Base-by-base conservation (phyloP, 331 rosid species). In the Acacia pycnantha region DNA sequence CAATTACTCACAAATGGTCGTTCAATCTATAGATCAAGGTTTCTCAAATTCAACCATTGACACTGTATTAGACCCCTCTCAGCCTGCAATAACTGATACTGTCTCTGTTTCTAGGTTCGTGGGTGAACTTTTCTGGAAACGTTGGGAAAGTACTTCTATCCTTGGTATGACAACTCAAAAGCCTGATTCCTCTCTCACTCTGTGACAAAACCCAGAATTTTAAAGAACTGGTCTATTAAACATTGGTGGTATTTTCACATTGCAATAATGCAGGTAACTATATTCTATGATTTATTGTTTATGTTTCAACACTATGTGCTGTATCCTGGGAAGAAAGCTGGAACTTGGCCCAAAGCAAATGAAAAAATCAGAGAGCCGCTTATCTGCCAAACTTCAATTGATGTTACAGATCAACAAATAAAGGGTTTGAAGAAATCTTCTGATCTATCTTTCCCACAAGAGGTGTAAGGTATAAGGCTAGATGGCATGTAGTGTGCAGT, bases 21-120 rank as follows among this genome's bases (percentile, higher is more conserved):
- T 90, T 50, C 94, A 91, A 31, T 91, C 97, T 35, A 81, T 91
- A 48, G 97, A 93, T 85, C 97, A 93, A 89, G 91, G 98, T 93
- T 76, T 75, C 14, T 11, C 14, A 9, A 44, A 44, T 56, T 74
- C 71, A 73, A 78, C 54, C 24, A 75, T 1, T 48, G 64, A 50
- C 29, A 9, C 51, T 11, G 22, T 79, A 81, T 64, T 84, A 43
- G 24, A 83, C 46, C 43, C 21, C 13, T 24, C 69, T 24, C 62
- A 71, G 71, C 1, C 5, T 16, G 19, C 5, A 29, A 29, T 47
- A 44, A 69, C 71, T 76, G 8, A 13, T 79, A 5, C n/a, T 13
- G 18, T 12, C 18, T 64, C 10, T 59, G 11, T 74, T 29, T 89
- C 10, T 82, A 92, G 98, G 86, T 87, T 93, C 98, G 2, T 93